Conservation (phyloP, 768 basidiomycete genomes). For the Psilocybe cubensis region DNA sequence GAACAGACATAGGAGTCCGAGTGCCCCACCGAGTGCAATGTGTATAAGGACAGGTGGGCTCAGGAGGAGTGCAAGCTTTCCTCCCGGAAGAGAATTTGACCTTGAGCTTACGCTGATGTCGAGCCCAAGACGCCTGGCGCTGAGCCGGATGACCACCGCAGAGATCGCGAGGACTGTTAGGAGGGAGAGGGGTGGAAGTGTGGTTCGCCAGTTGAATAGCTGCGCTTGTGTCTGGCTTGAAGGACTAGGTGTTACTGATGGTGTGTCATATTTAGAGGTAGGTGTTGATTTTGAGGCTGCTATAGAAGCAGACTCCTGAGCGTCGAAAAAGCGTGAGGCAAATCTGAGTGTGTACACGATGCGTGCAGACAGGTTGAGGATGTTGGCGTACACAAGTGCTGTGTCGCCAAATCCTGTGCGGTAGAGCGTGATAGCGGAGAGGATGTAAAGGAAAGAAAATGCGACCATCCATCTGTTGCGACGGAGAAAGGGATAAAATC, state of each 20-base stretch:
- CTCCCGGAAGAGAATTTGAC: conserved; percentile 25
- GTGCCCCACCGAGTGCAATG: conserved; percentile 33
- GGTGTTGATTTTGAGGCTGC: not conserved
- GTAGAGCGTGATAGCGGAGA: conserved; percentile 51
- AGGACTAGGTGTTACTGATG: no score
- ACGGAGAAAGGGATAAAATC: not conserved
- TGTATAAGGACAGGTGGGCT: conserved; percentile 32
- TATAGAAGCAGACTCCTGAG: no score
- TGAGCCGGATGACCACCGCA: conserved; percentile 29
- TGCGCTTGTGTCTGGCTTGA: no score
- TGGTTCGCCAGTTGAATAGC: conserved; percentile 26
- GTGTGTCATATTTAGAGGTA: no score
- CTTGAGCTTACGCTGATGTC: no score
- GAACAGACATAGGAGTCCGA: conserved; percentile 28
- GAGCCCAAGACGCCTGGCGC: conserved; percentile 23
- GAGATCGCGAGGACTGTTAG: conserved; percentile 25
- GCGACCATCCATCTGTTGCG: conserved; percentile 70
- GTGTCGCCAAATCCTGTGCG: conserved; percentile 59
- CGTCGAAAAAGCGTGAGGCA: conserved; percentile 47
- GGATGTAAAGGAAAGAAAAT: conserved; percentile 73
- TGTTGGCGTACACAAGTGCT: conserved; percentile 78
- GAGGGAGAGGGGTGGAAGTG: conserved; percentile 29
- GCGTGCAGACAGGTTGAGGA: conserved; percentile 63
- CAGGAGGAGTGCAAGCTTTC: conserved; percentile 28
- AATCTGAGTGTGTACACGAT: conserved; percentile 65